These are phyloP conservation scores for Phylloporus sp. DNA, from an alignment of 768 basidiomycete genomes.

Conservation along the genomic window DNA sequence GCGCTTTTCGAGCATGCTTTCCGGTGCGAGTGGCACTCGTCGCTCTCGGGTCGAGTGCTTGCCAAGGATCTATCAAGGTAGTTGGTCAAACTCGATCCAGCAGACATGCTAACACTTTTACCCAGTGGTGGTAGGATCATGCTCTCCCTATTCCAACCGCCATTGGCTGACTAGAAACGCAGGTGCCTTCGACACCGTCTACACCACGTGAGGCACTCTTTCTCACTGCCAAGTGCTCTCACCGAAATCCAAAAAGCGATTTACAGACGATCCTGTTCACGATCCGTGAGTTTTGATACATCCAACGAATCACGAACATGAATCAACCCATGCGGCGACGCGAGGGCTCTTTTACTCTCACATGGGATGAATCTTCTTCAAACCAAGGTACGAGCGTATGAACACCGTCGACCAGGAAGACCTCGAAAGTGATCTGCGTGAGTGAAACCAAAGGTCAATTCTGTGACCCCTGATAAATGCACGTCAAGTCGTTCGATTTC, in stretches of 20 bases:
- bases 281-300: conserved; percentile 6
- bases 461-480: background rate
- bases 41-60: conserved; percentile 7
- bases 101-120: background rate
- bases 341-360: conserved; percentile 9
- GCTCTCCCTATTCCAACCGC: background rate
- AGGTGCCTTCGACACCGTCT: conserved; percentile 12
- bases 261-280: conserved; percentile 9
- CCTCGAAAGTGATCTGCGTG: conserved; percentile 4
- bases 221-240: background rate
- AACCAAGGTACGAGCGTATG: conserved; percentile 6
- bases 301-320: background rate
- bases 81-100: background rate
- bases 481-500: conserved; percentile 6
- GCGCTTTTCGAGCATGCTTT: conserved; percentile 2
- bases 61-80: conserved; percentile 11
- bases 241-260: conserved; percentile 1
- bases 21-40: conserved; percentile 2
- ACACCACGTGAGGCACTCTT: conserved; percentile 3
- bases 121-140: conserved; percentile 8
- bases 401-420: conserved; percentile 6
- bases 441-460: background rate
- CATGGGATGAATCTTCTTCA: conserved; percentile 13
- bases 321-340: conserved; percentile 2
- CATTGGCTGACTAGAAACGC: background rate